These are phyloP conservation scores for Malania oleifera DNA, from an alignment of 164 flowering plant species.

Conservation along the genomic window DNA sequence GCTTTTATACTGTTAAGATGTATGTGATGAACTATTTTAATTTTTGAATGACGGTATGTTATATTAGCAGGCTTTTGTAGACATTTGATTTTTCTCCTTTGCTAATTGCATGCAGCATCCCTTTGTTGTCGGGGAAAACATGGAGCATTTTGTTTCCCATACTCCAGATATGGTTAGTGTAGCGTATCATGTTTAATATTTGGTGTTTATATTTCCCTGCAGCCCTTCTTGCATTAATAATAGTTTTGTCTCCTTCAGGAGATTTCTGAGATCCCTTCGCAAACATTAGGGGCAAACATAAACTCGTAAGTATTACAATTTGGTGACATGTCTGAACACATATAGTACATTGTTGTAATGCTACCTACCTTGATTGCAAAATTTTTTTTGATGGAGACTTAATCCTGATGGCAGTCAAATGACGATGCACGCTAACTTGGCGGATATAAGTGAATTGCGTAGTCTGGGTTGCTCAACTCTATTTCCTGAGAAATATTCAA, in stretches of 20 bases:
- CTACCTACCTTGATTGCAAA: background rate
- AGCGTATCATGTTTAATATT: background rate
- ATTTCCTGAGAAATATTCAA: constrained; percentile 15
- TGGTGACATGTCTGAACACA: no score
- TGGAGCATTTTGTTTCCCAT: constrained; percentile 12
- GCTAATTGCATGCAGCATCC: constrained; percentile 37
- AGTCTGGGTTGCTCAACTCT: constrained; percentile 19
- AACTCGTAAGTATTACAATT: constrained; percentile 18
- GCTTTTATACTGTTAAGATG: no score
- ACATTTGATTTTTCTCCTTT: background rate
- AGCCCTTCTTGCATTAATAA: background rate
- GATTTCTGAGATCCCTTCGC: constrained; percentile 16
- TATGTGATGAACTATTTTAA: no score
- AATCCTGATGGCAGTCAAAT: constrained; percentile 20
- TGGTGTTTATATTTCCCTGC: background rate
- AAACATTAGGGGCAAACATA: constrained; percentile 2
- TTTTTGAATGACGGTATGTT: background rate
- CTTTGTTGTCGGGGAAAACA: constrained; percentile 31
- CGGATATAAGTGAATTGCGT: constrained; percentile 24
- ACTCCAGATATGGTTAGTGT: constrained; percentile 25
- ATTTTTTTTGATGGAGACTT: constrained; percentile 6
- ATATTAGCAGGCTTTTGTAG: background rate
- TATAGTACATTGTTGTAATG: background rate
- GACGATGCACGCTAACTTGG: constrained; percentile 9
- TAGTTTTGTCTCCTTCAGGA: constrained; percentile 19